phyloP scores from a whole-genome alignment of 768 basidiomycete species.

The Suillus clintonianus region DNA sequence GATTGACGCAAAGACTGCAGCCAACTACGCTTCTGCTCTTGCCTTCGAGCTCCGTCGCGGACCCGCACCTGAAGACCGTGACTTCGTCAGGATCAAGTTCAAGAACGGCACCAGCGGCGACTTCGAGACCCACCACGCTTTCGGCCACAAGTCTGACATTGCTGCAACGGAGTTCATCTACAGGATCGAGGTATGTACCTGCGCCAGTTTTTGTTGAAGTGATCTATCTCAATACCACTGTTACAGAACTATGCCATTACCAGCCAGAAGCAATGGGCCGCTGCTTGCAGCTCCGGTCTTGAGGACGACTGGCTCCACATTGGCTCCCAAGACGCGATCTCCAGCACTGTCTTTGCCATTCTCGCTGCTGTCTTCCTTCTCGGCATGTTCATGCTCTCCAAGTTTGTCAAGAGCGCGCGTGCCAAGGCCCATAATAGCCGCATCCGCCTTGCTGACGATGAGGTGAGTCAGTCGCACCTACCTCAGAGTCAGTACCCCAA shows the following conservation, averaged over 20 bases:
- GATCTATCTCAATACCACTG: not conserved
- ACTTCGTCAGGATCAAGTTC: conserved; percentile 84
- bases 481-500: conserved; percentile 2
- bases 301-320: conserved; percentile 35
- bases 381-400: conserved; percentile 33
- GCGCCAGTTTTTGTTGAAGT: not conserved
- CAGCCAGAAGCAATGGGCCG: conserved; percentile 46
- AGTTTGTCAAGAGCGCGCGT: conserved; percentile 37
- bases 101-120: conserved; percentile 72
- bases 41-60: conserved; percentile 80
- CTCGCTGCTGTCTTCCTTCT: conserved; percentile 39
- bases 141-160: conserved; percentile 74
- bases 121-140: conserved; percentile 72
- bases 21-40: conserved; percentile 72
- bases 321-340: conserved; percentile 30
- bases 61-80: conserved; percentile 71
- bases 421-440: conserved; percentile 29
- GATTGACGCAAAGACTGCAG: conserved; percentile 37
- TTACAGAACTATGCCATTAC: conserved; percentile 46
- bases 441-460: conserved; percentile 39
- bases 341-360: conserved; percentile 33
- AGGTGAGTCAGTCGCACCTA: conserved; percentile 27
- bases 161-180: conserved; percentile 86
- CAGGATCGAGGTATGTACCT: conserved; percentile 62
- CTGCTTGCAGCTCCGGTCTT: conserved; percentile 37